Evolutionary conservation across 768 basidiomycete species (phyloP).

Genomic region (Suillus paluster): DNA sequence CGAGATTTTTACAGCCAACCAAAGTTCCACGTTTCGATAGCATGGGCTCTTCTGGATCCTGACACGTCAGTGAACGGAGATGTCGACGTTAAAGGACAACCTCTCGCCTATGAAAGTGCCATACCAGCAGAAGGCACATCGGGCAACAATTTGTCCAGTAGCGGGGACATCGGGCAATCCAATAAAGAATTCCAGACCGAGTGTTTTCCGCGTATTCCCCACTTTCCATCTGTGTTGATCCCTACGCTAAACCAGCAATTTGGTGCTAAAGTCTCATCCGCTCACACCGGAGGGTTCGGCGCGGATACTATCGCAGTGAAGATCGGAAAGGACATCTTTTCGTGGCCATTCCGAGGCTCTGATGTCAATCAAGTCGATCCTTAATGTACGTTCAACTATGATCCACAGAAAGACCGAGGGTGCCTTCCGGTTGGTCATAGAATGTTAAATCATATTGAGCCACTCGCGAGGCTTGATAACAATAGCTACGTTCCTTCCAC

Average conservation of each 20-base stretch:
- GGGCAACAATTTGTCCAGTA: neutral
- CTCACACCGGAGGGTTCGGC: constrained; percentile 53
- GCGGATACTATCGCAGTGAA: constrained; percentile 60
- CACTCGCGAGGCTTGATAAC: constrained; percentile 45
- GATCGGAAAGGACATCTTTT: constrained; percentile 69
- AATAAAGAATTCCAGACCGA: neutral
- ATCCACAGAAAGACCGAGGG: neutral
- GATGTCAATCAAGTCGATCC: constrained; percentile 9
- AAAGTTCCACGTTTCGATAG: constrained; percentile 88
- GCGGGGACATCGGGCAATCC: neutral
- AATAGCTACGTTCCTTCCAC: constrained; percentile 72
- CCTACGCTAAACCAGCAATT: constrained; percentile 53
- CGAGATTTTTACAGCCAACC: constrained; percentile 81
- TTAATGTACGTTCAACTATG: constrained; percentile 7
- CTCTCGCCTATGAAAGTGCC: no score
- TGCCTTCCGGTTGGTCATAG: neutral
- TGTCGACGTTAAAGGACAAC: neutral
- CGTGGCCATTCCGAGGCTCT: constrained; percentile 44
- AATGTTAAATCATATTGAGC: neutral
- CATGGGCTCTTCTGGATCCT: constrained; percentile 75
- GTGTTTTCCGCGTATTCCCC: constrained; percentile 51
- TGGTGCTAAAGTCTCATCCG: constrained; percentile 43
- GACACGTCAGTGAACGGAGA: constrained; percentile 2
- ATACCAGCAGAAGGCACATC: constrained; percentile 1
- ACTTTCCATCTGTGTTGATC: constrained; percentile 54